Percentiles rank a stretch among this genome's conserved stretches.
phyloP scores from a whole-genome alignment of 306 rosid species.

The Biancaea sappan region DNA sequence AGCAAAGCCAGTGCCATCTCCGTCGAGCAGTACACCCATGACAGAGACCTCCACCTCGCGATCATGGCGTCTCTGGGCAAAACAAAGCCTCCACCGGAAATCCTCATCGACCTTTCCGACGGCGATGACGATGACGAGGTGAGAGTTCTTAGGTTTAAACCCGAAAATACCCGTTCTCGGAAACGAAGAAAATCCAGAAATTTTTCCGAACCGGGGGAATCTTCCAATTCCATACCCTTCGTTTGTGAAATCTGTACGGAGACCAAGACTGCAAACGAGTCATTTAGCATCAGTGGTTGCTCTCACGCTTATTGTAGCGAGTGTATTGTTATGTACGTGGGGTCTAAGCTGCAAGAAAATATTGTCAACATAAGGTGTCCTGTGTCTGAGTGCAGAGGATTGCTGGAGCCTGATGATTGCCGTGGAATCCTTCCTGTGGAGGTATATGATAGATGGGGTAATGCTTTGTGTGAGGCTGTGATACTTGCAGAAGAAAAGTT shows the following conservation, averaged over 20 bases:
- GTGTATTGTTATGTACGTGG: constrained; percentile 37
- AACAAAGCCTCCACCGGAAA: neutral
- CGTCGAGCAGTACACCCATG: constrained; percentile 10
- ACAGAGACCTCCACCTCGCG: neutral
- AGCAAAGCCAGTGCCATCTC: neutral
- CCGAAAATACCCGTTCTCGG: neutral
- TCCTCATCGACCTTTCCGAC: constrained; percentile 36
- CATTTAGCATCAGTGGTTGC: constrained; percentile 34
- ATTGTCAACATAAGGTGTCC: constrained; percentile 41
- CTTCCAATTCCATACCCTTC: constrained; percentile 16
- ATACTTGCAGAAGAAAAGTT: constrained; percentile 30
- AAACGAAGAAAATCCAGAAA: neutral
- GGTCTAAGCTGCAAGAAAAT: constrained; percentile 36
- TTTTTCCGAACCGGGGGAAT: constrained; percentile 38
- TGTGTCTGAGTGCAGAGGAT: constrained; percentile 34
- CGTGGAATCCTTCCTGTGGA: constrained; percentile 23
- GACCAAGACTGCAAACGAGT: constrained; percentile 13
- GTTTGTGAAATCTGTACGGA: constrained; percentile 48
- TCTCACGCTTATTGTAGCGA: constrained; percentile 33
- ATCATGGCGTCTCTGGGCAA: constrained; percentile 22
- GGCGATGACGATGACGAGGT: constrained; percentile 38
- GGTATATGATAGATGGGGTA: constrained; percentile 52
- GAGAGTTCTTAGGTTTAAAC: constrained; percentile 32
- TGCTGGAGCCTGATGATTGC: constrained; percentile 36
- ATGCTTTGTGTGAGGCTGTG: constrained; percentile 40